Conservation (phyloP, 176 grass and related monocot genomes). For the Triticum dicoccoides region DNA sequence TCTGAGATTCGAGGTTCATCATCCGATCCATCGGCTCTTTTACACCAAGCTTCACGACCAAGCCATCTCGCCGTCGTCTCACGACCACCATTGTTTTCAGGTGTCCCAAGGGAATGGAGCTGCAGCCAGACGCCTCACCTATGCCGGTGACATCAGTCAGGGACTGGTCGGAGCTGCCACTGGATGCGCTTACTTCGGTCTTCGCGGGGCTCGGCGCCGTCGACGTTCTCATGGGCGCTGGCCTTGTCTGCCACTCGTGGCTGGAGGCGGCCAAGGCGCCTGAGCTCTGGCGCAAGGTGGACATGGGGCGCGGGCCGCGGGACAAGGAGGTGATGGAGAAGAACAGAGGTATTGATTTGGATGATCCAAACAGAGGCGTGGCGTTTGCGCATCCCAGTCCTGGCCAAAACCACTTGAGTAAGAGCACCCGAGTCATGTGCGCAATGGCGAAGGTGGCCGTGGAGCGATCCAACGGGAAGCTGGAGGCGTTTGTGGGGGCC, state of each 20-base stretch:
- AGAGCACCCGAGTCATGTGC: neutral
- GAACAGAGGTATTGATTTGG: too few relatives aligned
- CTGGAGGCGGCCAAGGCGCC: neutral
- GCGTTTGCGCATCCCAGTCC: too few relatives aligned
- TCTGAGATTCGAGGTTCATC: too few relatives aligned
- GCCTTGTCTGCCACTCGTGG: conserved; percentile 25
- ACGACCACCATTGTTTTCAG: too few relatives aligned
- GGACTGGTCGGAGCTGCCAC: conserved; percentile 15
- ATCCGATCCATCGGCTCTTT: too few relatives aligned
- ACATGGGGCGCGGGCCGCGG: neutral
- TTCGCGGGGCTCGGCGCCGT: neutral
- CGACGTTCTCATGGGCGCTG: conserved; percentile 6
- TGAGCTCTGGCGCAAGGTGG: neutral
- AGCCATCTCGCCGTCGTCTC: too few relatives aligned
- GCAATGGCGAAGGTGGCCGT: neutral
- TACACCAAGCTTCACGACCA: too few relatives aligned
- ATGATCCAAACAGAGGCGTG: too few relatives aligned
- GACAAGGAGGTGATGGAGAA: neutral
- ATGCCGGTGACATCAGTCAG: neutral
- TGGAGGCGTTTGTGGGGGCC: neutral
- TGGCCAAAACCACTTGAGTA: too few relatives aligned
- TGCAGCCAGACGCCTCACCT: too few relatives aligned
- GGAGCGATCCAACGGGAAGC: neutral
- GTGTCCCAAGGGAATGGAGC: too few relatives aligned
- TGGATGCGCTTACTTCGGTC: neutral